Evolutionary conservation across 352 stramenopile species (phyloP), one percentile per base, ranked within the genome.

Genomic region (Phytophthora vignae): DNA sequence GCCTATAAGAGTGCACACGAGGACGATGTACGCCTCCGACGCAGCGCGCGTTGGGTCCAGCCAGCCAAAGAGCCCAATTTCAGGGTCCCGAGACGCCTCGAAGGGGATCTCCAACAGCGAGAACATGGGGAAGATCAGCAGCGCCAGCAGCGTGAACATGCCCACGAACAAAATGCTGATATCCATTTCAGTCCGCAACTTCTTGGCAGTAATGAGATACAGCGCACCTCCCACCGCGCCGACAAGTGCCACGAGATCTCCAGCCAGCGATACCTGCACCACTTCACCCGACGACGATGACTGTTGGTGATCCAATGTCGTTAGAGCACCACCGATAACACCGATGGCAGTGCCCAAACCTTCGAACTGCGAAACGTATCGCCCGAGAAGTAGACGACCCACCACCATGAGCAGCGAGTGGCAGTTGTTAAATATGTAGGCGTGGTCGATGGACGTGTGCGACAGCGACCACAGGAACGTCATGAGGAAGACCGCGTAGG

Each of bases 391-490:
- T 19, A 93, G 58, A 3, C 86, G 84, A 0, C 82, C 82, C 2
- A 94, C 67, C 17, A 96, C 83, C 77, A 96, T 91, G 22, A 95
- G 77, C 55, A 95, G 70, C 64, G 87, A 95, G 67, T 95, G 89
- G 61, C 86, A 93, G 61, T 95, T 96, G 77, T 96, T 95, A 81
- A 95, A 94, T 67, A 95, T 94, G 60, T 93, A 95, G 61, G 86
- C 89, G 67, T 94, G 87, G 53, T 87, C 83, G 64, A 93, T 91
- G 7, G 87, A 95, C 52, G 89, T 95, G 70, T 90, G 84, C 40
- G 77, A 81, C 15, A 96, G 68, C 12, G 89, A 81, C 84, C 87
- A 93, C 38, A 96, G 56, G 62, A 94, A 95, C 33, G 87, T 95
- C 81, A 88, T 91, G 40, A 94, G 69, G 64, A 92, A 96, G 33